These are phyloP conservation scores for Aspergillus sp. DNA, from an alignment of 2,329 filamentous ascomycete species.

Conservation along the genomic window DNA sequence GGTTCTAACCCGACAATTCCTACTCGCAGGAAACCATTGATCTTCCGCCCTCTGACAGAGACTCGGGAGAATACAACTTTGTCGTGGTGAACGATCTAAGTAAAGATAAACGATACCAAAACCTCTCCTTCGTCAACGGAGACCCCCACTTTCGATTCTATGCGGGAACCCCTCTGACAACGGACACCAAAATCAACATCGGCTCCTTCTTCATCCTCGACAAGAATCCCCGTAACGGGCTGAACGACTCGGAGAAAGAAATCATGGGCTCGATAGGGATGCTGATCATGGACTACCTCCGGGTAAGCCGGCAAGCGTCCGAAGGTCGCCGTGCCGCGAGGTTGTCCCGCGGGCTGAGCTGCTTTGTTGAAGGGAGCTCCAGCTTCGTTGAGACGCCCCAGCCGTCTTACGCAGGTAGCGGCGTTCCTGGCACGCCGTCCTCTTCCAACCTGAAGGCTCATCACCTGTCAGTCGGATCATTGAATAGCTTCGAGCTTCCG, in stretches of 20 bases:
- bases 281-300: constrained; percentile 62
- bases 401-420: constrained; percentile 24
- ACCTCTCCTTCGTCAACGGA: constrained; percentile 35
- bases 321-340: constrained; percentile 54
- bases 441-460: constrained; percentile 23
- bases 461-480: constrained; percentile 24
- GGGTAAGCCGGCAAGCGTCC: constrained; percentile 53
- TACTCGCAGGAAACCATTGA: constrained; percentile 33
- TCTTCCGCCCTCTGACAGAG: constrained; percentile 27
- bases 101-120: constrained; percentile 39
- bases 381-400: constrained; percentile 35
- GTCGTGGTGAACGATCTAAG: constrained; percentile 41
- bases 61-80: constrained; percentile 25
- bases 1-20: neutral
- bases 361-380: constrained; percentile 55
- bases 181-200: constrained; percentile 57
- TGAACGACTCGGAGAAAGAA: constrained; percentile 40
- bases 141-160: constrained; percentile 50
- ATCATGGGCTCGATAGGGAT: constrained; percentile 59
- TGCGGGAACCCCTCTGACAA: constrained; percentile 61
- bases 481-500: constrained; percentile 21
- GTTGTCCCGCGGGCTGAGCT: constrained; percentile 55
- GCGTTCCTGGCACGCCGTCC: constrained; percentile 20
- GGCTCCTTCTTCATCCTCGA: constrained; percentile 63
- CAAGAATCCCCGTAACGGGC: constrained; percentile 51